A percentile compares a stretch with the other conserved stretches of the same genome.
These are phyloP conservation scores for Poa annua DNA, from an alignment of 176 grass and related monocot species.

Conservation along the genomic window DNA sequence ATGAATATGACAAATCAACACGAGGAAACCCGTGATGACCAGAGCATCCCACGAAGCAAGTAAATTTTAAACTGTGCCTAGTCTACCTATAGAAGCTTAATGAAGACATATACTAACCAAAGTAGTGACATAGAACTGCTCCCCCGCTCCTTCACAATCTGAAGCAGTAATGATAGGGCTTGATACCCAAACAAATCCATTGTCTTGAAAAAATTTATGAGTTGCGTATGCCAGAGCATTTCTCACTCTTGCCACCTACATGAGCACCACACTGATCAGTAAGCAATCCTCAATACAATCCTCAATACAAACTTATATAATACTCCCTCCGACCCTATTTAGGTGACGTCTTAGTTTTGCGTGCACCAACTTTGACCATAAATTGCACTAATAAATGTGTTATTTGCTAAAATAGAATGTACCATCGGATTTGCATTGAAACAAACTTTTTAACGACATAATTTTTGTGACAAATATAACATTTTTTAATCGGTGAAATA, in stretches of 20 bases:
- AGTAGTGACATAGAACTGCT: conserved; percentile 98
- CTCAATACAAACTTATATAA: conserved; percentile 29
- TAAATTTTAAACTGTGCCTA: conserved; percentile 21
- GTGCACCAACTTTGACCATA: too few species aligned
- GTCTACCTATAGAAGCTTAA: conserved; percentile 36
- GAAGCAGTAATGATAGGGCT: conserved; percentile 99
- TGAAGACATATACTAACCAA: conserved; percentile 68
- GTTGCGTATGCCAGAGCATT: conserved; percentile 93
- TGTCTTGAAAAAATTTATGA: conserved; percentile 98
- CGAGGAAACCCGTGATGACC: conserved; percentile 14
- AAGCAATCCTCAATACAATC: conserved; percentile 45
- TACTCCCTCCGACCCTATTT: background rate
- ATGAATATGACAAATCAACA: conserved; percentile 1
- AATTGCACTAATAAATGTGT: too few species aligned
- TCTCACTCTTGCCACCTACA: conserved; percentile 94
- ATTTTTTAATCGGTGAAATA: too few species aligned
- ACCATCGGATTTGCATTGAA: too few species aligned
- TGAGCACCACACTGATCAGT: conserved; percentile 41
- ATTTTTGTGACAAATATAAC: too few species aligned
- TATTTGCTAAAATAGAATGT: too few species aligned
- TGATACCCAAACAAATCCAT: conserved; percentile 94
- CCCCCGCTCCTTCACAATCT: conserved; percentile 96
- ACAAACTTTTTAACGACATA: too few species aligned
- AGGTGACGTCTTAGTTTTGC: too few species aligned
- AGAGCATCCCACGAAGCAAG: conserved; percentile 28